Evolutionary conservation across 441 rosid genomes (phyloP), one percentile per base, ranked within the genome.

Genomic region (Populus tomentosa): DNA sequence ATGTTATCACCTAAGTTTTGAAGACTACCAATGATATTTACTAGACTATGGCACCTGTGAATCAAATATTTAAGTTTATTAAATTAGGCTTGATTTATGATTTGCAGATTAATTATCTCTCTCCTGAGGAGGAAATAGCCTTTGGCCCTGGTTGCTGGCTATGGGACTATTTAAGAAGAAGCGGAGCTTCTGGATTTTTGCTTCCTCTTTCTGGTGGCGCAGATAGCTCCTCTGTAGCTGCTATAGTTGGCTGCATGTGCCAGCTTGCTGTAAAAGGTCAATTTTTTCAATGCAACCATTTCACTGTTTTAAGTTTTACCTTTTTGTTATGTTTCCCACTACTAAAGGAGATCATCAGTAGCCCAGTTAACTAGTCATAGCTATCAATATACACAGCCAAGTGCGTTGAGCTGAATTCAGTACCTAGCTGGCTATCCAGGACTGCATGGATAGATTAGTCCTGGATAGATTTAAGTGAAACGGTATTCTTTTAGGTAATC

Each of bases 161-260:
- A 35, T 96, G 98, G 98, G 99, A 96, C 85, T 96, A 96, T 80
- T 80, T 96, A 83, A 86, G 98, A 88, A 89, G 98, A 90, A 94
- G 99, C 77, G 95, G 98, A 53, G 99, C 99, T 78, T 94, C 98
- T 67, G 98, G 99, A 30, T 96, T 94, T 85, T 83, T 96, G 87
- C 97, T 96, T 81, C 99, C 99, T n/a, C 98, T 94, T 74, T 96
- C 99, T 82, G 99, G 99, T 26, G 98, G 99, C 11, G 99, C 99
- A 79, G 99, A 96, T 79, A 94, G 98, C 86, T 96, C 99, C 69
- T 89, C 98, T 42, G 98, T 96, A 62, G 99, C 98, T 79, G 98
- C 99, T 75, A 96, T 96, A 74, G 99, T 96, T 85, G 99, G 99
- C 68, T 92, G 98, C 89, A 96, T 96, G 99, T 92, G 99, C 86